Percentiles rank a stretch among this genome's conserved stretches.
Evolutionary conservation across 352 stramenopile species (phyloP).

Genomic region (Phytopythium oedochilum): DNA sequence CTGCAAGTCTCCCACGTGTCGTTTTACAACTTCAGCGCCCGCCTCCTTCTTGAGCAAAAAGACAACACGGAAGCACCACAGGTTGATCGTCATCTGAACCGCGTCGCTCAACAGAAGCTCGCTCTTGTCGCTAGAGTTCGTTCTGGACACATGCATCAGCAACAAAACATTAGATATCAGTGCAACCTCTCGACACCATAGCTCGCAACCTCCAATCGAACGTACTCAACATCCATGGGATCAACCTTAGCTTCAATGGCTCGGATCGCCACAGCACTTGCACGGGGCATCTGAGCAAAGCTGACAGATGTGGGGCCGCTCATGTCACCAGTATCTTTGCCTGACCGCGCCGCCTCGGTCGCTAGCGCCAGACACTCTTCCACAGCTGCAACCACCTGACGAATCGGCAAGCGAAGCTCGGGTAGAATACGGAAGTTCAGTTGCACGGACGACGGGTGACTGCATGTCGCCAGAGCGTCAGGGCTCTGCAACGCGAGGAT

Average conservation of each 20-base stretch:
- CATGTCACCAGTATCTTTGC: not conserved
- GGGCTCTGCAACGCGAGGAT: conserved; percentile 64
- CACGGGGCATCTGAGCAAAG: not conserved
- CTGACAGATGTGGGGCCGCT: not conserved
- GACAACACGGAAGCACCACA: conserved; percentile 74
- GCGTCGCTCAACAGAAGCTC: conserved; percentile 2
- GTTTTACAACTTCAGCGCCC: conserved; percentile 51
- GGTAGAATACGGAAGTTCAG: conserved; percentile 51
- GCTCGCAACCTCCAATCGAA: not conserved
- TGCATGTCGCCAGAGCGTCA: conserved; percentile 21
- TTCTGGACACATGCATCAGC: not conserved
- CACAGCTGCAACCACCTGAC: conserved; percentile 41
- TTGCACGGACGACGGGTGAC: conserved; percentile 53
- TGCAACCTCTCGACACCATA: not conserved
- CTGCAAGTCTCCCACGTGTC: conserved; percentile 29
- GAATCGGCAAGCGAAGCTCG: conserved; percentile 50
- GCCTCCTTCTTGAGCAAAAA: conserved; percentile 77
- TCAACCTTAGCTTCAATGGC: not conserved
- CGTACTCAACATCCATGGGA: conserved; percentile 3
- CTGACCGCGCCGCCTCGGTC: not conserved
- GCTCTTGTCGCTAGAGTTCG: not conserved
- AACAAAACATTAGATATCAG: too few species aligned
- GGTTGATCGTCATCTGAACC: conserved; percentile 31
- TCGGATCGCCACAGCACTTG: not conserved
- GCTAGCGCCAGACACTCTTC: conserved; percentile 21